A percentile compares a stretch with the other conserved stretches of the same genome.
phyloP scores from a whole-genome alignment of 1,284 basidiomycete genomes.

The Takashimella tepidaria region DNA sequence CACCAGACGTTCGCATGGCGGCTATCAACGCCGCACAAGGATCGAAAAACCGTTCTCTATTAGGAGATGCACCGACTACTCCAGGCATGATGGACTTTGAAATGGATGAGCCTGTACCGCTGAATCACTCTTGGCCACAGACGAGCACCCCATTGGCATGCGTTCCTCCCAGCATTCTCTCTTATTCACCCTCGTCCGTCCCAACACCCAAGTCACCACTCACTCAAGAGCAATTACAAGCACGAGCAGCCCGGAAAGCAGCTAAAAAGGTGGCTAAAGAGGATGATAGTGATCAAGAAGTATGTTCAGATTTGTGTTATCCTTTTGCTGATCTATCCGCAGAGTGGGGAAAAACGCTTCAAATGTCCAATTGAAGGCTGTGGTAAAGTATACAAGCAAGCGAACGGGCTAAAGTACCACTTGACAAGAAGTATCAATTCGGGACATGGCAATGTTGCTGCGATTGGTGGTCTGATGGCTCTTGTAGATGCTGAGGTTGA shows the following conservation, averaged over 20 bases:
- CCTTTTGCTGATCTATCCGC: constrained; percentile 8
- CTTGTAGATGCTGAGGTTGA: constrained; percentile 16
- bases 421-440: constrained; percentile 44
- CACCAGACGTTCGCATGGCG: constrained; percentile 42
- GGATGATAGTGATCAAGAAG: constrained; percentile 22
- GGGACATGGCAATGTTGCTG: constrained; percentile 43
- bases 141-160: constrained; percentile 27
- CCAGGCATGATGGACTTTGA: constrained; percentile 48
- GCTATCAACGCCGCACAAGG: constrained; percentile 39
- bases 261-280: constrained; percentile 36
- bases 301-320: constrained; percentile 13
- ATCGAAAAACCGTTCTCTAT: constrained; percentile 6
- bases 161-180: constrained; percentile 43
- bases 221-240: constrained; percentile 34
- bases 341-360: constrained; percentile 52
- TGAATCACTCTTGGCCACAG: constrained; percentile 29
- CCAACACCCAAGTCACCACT: constrained; percentile 8
- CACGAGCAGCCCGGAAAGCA: constrained; percentile 33
- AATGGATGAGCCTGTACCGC: constrained; percentile 40
- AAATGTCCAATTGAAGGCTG: constrained; percentile 57
- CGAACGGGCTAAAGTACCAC: constrained; percentile 48
- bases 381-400: constrained; percentile 59
- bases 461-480: constrained; percentile 31
- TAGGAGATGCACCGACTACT: constrained; percentile 42
- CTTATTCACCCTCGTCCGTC: constrained; percentile 23